These are phyloP conservation scores for Fomitopsis betulina DNA, from an alignment of 1,284 basidiomycete genomes.

Conservation along the genomic window DNA sequence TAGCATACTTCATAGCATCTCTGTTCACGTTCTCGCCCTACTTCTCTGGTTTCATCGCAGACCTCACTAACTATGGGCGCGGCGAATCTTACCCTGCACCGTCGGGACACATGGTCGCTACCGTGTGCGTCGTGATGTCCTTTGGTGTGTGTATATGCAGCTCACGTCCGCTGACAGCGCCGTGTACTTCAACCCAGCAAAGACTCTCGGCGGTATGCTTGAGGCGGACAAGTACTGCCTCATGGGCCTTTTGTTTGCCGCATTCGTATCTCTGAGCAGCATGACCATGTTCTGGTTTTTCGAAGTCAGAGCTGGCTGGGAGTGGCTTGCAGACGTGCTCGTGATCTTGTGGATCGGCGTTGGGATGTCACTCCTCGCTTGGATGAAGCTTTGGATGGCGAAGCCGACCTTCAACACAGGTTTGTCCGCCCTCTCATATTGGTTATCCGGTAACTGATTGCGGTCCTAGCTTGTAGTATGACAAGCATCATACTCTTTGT, in stretches of 20 bases:
- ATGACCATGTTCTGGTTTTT: slow-evolving; percentile 79
- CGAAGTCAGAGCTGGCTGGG: slow-evolving; percentile 61
- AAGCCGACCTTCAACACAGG: slow-evolving; percentile 93
- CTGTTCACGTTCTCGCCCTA: slow-evolving; percentile 88
- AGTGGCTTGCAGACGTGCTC: slow-evolving; percentile 64
- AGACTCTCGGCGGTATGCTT: slow-evolving; percentile 87
- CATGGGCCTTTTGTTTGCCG: slow-evolving; percentile 67
- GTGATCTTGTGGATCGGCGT: slow-evolving; percentile 80
- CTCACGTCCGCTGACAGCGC: slow-evolving; percentile 38
- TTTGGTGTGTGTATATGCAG: background rate
- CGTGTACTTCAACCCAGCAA: slow-evolving; percentile 82
- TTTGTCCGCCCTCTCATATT: slow-evolving; percentile 24
- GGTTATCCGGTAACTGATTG: background rate
- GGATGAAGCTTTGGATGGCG: slow-evolving; percentile 86
- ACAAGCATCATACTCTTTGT: slow-evolving; percentile 82
- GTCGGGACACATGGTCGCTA: slow-evolving; percentile 88
- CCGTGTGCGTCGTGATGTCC: slow-evolving; percentile 37
- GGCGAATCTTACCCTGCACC: slow-evolving; percentile 56
- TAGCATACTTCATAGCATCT: slow-evolving; percentile 88
- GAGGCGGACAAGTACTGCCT: slow-evolving; percentile 82
- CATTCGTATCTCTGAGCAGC: slow-evolving; percentile 72
- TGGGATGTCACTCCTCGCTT: slow-evolving; percentile 79
- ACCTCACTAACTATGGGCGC: slow-evolving; percentile 65
- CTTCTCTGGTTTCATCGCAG: slow-evolving; percentile 59
- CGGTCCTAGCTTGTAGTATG: slow-evolving; percentile 78